Conservation (phyloP, 1,284 basidiomycete genomes). For the Cutaneotrichosporon spelunceum region DNA sequence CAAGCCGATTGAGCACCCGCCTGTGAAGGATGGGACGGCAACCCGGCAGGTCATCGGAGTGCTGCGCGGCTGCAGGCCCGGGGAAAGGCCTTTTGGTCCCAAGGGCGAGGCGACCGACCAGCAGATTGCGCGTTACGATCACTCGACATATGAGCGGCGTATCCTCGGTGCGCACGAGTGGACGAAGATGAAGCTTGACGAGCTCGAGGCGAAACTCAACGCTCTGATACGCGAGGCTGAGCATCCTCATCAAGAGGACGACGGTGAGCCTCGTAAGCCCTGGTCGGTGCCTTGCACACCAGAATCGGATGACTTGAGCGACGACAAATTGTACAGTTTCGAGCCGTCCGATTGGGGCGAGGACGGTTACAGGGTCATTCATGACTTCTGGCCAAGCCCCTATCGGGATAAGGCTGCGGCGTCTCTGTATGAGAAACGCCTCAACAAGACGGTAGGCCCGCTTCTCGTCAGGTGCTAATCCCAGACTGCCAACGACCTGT, state of each 20-base stretch:
- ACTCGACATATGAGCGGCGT: background rate
- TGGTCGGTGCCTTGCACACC: slow-evolving; percentile 6
- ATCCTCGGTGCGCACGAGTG: background rate
- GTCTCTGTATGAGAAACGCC: slow-evolving; percentile 13
- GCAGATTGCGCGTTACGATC: background rate
- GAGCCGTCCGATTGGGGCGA: slow-evolving; percentile 13
- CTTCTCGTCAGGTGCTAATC: background rate
- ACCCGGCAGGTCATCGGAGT: slow-evolving; percentile 12
- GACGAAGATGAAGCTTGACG: background rate
- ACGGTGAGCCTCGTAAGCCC: background rate
- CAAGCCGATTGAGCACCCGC: background rate
- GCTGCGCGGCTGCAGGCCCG: background rate
- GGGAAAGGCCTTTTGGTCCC: slow-evolving; percentile 2
- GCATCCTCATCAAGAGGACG: background rate
- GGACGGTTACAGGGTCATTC: slow-evolving; percentile 8
- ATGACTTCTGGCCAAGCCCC: slow-evolving; percentile 27
- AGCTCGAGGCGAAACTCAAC: slow-evolving; percentile 1
- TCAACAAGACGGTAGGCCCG: slow-evolving; percentile 28
- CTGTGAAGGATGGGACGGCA: slow-evolving; percentile 6
- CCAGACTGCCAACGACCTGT: slow-evolving; percentile 28
- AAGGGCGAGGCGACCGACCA: background rate
- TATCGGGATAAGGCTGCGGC: slow-evolving; percentile 15
- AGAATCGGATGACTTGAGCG: slow-evolving; percentile 10
- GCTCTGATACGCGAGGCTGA: background rate
- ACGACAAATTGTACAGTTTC: background rate